These are phyloP conservation scores for Laetiporus sulphureus DNA, from an alignment of 1,284 basidiomycete genomes.

Conservation along the genomic window DNA sequence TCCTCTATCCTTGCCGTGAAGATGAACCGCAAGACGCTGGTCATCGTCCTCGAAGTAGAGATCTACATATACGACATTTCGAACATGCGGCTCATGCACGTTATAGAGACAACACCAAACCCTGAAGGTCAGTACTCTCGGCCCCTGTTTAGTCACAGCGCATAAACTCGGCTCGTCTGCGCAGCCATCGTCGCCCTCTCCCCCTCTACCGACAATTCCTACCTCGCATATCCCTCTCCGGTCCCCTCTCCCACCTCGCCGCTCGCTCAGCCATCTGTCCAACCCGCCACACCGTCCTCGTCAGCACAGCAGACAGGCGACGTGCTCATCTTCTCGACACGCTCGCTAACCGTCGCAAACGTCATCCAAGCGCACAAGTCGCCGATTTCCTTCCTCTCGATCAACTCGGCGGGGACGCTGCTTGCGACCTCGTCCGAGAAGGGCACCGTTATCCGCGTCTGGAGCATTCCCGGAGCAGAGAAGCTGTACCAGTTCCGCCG, in stretches of 20 bases:
- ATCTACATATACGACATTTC: conserved; percentile 99
- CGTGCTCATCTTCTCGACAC: conserved; percentile 90
- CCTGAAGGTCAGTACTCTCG: conserved; percentile 90
- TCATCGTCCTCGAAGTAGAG: conserved; percentile 92
- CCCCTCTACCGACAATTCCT: conserved; percentile 92
- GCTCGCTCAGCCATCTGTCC: conserved; percentile 38
- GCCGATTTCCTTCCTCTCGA: conserved; percentile 81
- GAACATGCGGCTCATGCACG: conserved; percentile 96
- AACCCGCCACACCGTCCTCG: conserved; percentile 28
- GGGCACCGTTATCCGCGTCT: conserved; percentile 96
- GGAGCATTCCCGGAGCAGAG: conserved; percentile 86
- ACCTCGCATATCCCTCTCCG: conserved; percentile 93
- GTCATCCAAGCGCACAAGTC: conserved; percentile 97
- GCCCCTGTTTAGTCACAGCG: conserved; percentile 7
- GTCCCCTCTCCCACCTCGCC: conserved; percentile 77
- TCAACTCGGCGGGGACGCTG: conserved; percentile 86
- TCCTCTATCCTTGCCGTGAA: conserved; percentile 95
- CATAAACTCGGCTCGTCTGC: conserved; percentile 5
- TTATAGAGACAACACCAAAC: conserved; percentile 95
- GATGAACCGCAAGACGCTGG: conserved; percentile 92
- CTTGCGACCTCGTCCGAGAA: conserved; percentile 95
- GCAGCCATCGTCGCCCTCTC: conserved; percentile 92
- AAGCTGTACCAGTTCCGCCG: conserved; percentile 93
- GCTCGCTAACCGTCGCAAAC: conserved; percentile 86
- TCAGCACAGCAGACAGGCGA: conserved; percentile 64